A percentile compares a stretch with the other conserved stretches of the same genome.
Conservation (phyloP, 2,329 filamentous ascomycete genomes). For the Cordyceps militaris region DNA sequence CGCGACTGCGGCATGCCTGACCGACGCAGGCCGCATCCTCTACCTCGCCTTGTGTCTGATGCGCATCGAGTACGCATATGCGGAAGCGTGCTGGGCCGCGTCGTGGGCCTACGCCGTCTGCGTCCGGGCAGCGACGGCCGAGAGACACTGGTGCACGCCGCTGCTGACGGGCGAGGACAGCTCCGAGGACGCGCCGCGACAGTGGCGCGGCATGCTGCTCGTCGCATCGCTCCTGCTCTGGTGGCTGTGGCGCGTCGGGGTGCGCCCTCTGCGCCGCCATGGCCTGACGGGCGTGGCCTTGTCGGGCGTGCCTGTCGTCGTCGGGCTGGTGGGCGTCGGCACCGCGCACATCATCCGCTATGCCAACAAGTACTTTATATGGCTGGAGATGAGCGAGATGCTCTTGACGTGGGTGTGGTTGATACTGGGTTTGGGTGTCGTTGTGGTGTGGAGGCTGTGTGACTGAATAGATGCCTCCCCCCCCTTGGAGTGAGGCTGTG, state of each 20-base stretch:
- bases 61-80: constrained; percentile 24
- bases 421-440: constrained; percentile 22
- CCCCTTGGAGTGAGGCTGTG: constrained; percentile 6
- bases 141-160: constrained; percentile 11
- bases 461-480: not conserved
- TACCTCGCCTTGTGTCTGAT: constrained; percentile 23
- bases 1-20: not conserved
- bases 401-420: constrained; percentile 19
- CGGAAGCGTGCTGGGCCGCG: constrained; percentile 20
- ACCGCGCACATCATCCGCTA: constrained; percentile 25
- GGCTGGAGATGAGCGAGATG: constrained; percentile 31
- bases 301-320: constrained; percentile 16
- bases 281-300: constrained; percentile 4
- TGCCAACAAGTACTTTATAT: constrained; percentile 32
- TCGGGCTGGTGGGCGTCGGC: constrained; percentile 10
- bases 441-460: constrained; percentile 8
- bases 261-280: not conserved
- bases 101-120: constrained; percentile 23
- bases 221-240: constrained; percentile 4
- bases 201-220: not conserved
- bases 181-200: not conserved
- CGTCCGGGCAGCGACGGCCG: constrained; percentile 16
- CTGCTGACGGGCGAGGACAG: constrained; percentile 3
- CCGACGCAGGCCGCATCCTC: constrained; percentile 10
- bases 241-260: constrained; percentile 6